These are phyloP conservation scores for Phaeotremella skinneri DNA, from an alignment of 768 basidiomycete genomes.

Conservation along the genomic window DNA sequence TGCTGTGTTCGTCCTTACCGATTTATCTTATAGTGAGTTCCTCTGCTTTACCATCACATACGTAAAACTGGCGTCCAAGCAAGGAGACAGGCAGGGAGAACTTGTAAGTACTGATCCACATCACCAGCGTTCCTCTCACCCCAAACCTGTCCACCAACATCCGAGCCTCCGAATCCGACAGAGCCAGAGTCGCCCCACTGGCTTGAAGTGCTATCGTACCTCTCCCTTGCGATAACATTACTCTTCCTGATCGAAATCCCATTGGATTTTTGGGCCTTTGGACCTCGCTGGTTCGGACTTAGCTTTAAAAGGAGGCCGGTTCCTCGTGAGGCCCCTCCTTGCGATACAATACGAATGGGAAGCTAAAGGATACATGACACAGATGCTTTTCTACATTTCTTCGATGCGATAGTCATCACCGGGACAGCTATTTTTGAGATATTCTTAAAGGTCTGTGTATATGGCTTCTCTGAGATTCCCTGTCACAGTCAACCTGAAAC, in stretches of 20 bases:
- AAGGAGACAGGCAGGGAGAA: too few species aligned
- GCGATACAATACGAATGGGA: too few species aligned
- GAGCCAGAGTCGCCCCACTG: background rate
- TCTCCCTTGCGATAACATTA: background rate
- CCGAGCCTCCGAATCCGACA: too few species aligned
- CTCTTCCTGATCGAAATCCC: conserved; percentile 1
- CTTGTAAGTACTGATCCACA: too few species aligned
- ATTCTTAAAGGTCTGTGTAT: background rate
- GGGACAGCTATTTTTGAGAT: conserved; percentile 1
- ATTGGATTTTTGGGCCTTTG: conserved; percentile 2
- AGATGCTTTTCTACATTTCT: conserved; percentile 1
- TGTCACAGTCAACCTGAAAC: too few species aligned
- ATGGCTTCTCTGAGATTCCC: too few species aligned
- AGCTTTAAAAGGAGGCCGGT: background rate
- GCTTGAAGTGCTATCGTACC: background rate
- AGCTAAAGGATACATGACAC: too few species aligned
- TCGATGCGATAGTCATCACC: conserved; percentile 1
- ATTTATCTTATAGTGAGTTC: conserved; percentile 1
- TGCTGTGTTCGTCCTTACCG: background rate
- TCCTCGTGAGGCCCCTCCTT: background rate
- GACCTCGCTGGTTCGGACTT: conserved; percentile 1
- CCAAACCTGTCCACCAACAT: background rate
- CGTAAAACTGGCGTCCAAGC: too few species aligned
- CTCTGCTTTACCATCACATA: background rate
- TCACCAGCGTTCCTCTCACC: conserved; percentile 1